Evolutionary conservation across 2,329 filamentous ascomycete species (phyloP), one percentile per base, ranked within the genome.

Genomic region (Meredithiella fracta): DNA sequence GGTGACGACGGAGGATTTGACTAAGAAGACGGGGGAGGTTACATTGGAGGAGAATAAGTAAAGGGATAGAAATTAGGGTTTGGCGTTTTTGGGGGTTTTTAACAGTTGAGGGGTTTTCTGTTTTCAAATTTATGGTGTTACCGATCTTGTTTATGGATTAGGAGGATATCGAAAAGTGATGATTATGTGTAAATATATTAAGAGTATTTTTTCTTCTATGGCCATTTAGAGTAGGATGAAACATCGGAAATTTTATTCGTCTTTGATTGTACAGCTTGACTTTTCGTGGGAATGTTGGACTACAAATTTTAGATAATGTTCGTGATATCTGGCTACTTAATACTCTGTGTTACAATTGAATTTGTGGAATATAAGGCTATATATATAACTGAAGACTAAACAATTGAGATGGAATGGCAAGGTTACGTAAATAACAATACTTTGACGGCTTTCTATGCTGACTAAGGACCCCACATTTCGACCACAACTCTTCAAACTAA

Each of bases 1-100:
- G 47, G 61, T 63, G 59, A 57, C 59, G 7, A 54, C 56, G 6
- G 61, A 61, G 59, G 60, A 59, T 5, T 38, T 59, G 58, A 60
- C 60, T 29, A 58, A 60, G 54, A 53, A 52, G 20, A 59, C 58
- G 44, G 51, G 54, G 8, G 57, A 55, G 40, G 51, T 61, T 26
- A 59, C 57, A 25, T 55, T 61, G 3, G 62, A 62, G 50, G 58
- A 61, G 42, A 62, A 57, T 4, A 38, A 52, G 50, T 52, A 52
- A 38, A 38, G n/a, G 26, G 49, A 1, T 40, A 8, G 8, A 11
- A 34, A 11, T 34, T 34, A 34, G 29, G 29, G 29, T 34, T 44
- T 22, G 40, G 14, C 40, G 40, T 44, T 44, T 44, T 44, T 34
- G 29, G 29, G 5, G 40, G 20, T n/a, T n/a, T 44, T 44, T n/a